Base-by-base conservation (phyloP, 2,329 filamentous ascomycete genomes). In the Clarireedia hainanense region DNA sequence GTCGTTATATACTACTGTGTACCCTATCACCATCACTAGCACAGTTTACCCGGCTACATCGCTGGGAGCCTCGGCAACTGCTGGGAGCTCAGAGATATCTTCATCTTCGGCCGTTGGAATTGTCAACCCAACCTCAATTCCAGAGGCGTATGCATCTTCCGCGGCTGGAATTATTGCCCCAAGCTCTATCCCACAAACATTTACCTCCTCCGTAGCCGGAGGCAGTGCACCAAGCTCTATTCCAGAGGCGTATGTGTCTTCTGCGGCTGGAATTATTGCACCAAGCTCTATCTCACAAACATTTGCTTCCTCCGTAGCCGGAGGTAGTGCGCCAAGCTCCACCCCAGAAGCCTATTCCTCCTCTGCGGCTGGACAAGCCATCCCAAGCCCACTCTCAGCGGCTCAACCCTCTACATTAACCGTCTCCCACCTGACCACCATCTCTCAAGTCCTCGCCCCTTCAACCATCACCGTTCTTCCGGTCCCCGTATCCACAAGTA, bases 1-100 rank as follows among this genome's bases (percentile, higher is more conserved):
- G 36, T 63, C 72, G 26, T 48, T 75, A 42, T 75, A 73, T 60
- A 78, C 75, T 10, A 77, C 76, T 10, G 68, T 64, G 1, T 64
- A 58, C 46, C 56, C 63, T 7, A 48, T 61, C 3, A 49, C 51
- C n/a, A 48, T 61, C 3, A 49, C 51, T n/a, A 66, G 26, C 20
- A 26, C 39, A 10, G 5, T 20, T 45, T 3, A 24, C 14, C 27
- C 17, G 10, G 1, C 47, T 27, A 24, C 51, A 20, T 27, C 14
- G 4, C 15, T 5, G 10, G 34, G 34, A 24, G 23, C n/a, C n/a
- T 53, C 51, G n/a, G 36, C 51, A 4, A 23, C 42, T 5, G 42
- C 30, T 23, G 30, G 30, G n/a, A 23, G 34, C 30, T 9, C 23
- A 15, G 2, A 30, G 27, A 7, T 30, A 30, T 30, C 7, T 30